Base-by-base conservation (phyloP, 805 yeast species). In the Starmera amethionina region DNA sequence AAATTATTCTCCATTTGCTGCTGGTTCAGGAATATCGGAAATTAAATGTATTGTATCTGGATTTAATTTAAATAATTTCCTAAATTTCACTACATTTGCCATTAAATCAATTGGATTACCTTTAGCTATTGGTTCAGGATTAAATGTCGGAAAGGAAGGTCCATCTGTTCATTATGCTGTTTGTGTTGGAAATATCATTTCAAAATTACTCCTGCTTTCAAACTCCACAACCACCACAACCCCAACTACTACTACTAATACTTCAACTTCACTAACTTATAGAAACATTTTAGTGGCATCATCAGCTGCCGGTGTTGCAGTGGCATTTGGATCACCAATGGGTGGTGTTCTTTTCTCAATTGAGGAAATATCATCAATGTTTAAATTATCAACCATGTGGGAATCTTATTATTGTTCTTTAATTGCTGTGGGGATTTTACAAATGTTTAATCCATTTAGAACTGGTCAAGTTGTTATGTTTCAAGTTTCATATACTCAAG, bases 151-250 rank as follows among this genome's bases (percentile, higher is more conserved):
- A 18, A 93, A 93, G 61, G 99, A 93, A 57, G 99, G 99, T 0
- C 99, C 99, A 2, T 79, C 90, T 51, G 98, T 93, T 11, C 99
- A 93, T 61, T 93, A 90, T 60, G 97, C 98, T 0, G 95, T 89
- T 0, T 89, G 97, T 58, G 90, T 83, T n/a, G 98, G 97, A 0
- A 40, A 63, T 56, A 45, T 38, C 54, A 62, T 46, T 1, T 48
- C 55, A 11, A 54, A 51, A 39, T 28, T 55, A 6, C 53, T 53
- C 11, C 25, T 33, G 10, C 25, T 16, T 5, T 33, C 35, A 9
- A 11, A 52, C 57, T 46, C 46, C 68, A 5, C 11, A n/a, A 10
- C 5, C 10, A 5, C 18, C 2, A 33, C 16, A 3, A 8, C n/a
- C n/a, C 10, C 22, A 25, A 7, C 29, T n/a, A 30, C 32, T 16